Percentiles rank a stretch among this genome's conserved stretches.
Conservation (phyloP, 306 rosid species). For the Ammopiptanthus mongolicus region DNA sequence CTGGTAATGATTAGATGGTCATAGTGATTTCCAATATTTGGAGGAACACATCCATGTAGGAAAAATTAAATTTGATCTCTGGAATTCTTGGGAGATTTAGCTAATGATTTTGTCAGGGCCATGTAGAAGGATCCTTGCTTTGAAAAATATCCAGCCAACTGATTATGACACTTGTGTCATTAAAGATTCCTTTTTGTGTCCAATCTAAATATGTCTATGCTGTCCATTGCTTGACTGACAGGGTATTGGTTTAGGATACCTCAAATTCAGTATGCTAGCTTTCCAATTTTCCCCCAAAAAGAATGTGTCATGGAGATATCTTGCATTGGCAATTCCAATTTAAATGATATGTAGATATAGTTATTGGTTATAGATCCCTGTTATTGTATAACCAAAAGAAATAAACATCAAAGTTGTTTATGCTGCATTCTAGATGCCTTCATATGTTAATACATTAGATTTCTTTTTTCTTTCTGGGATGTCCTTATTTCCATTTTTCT, state of each 20-base stretch:
- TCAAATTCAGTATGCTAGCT: neutral
- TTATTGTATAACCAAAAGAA: neutral
- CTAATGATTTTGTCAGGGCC: neutral
- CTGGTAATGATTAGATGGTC: neutral
- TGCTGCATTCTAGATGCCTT: neutral
- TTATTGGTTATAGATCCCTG: neutral
- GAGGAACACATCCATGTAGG: neutral
- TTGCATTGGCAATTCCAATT: neutral
- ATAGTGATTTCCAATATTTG: neutral
- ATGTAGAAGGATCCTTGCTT: neutral
- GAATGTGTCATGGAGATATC: neutral
- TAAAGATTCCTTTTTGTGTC: neutral
- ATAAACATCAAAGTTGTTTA: neutral
- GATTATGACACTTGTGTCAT: neutral
- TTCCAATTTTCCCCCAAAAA: neutral
- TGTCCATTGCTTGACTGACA: neutral
- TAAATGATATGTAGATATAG: neutral
- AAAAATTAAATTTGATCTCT: neutral
- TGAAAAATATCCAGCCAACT: neutral
- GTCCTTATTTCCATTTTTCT: neutral
- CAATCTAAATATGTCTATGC: neutral
- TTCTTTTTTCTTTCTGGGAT: neutral
- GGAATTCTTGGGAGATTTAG: neutral
- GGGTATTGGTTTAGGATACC: neutral
- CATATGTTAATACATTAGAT: neutral